Percentiles rank a stretch among this genome's conserved stretches.
phyloP scores from a whole-genome alignment of 2,329 filamentous ascomycete genomes.

The Colletotrichum agaves region DNA sequence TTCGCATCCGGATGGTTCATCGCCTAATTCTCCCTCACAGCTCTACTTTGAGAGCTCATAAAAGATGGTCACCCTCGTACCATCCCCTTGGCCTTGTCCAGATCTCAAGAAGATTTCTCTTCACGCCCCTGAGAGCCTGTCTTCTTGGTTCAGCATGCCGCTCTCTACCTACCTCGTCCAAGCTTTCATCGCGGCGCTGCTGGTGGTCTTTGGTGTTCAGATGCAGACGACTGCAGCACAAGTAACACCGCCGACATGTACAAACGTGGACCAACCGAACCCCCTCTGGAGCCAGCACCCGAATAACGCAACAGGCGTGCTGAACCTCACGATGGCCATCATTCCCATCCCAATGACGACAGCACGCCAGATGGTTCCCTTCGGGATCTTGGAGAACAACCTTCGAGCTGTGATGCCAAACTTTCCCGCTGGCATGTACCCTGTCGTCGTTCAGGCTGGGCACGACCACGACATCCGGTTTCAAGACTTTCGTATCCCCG shows the following conservation, averaged over 20 bases:
- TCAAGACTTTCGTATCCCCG: constrained; percentile 51
- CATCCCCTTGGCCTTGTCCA: constrained; percentile 19
- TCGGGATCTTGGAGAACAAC: constrained; percentile 59
- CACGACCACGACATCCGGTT: constrained; percentile 63
- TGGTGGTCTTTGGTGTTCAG: constrained; percentile 25
- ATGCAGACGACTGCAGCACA: constrained; percentile 30
- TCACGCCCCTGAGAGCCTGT: constrained; percentile 1
- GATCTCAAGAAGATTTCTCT: constrained; percentile 11
- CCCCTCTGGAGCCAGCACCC: constrained; percentile 59
- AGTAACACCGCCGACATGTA: constrained; percentile 13
- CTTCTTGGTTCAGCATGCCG: constrained; percentile 30
- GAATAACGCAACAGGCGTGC: constrained; percentile 59
- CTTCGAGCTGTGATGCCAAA: constrained; percentile 58
- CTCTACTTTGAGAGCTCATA: constrained; percentile 13
- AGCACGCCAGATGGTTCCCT: constrained; percentile 59
- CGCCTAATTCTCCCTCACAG: not conserved
- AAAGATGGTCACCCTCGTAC: constrained; percentile 33
- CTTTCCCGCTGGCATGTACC: constrained; percentile 64
- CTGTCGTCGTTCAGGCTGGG: constrained; percentile 60
- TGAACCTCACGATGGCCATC: constrained; percentile 64
- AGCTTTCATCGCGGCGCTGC: constrained; percentile 27
- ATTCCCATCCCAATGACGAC: constrained; percentile 60
- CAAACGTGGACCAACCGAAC: constrained; percentile 47
- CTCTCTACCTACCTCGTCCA: constrained; percentile 30
- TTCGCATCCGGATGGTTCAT: constrained; percentile 22